Percentiles rank a stretch among this genome's conserved stretches.
These are phyloP conservation scores for Metschnikowia peoriensis DNA, from an alignment of 805 yeast genomes.

Conservation along the genomic window DNA sequence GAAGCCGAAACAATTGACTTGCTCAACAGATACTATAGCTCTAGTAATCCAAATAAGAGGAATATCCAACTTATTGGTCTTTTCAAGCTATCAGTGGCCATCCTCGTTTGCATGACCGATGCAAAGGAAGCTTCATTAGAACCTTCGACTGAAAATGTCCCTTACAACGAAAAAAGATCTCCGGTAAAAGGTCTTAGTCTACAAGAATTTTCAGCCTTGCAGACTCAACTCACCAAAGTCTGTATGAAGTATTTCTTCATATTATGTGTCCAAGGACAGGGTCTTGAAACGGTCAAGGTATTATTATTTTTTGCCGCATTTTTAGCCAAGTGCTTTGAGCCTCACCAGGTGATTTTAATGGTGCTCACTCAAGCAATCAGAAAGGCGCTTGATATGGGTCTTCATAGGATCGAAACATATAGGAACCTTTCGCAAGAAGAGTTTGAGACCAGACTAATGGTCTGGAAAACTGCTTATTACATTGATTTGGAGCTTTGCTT, in stretches of 20 bases:
- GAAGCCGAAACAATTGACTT: neutral
- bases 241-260: conserved; percentile 10
- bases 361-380: conserved; percentile 47
- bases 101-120: conserved; percentile 11
- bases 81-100: conserved; percentile 8
- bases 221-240: conserved; percentile 3
- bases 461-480: conserved; percentile 51
- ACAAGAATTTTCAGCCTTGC: neutral
- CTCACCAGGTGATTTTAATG: conserved; percentile 29
- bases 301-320: conserved; percentile 7
- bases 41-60: neutral
- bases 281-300: conserved; percentile 11
- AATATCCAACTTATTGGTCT: conserved; percentile 4
- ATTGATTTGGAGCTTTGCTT: conserved; percentile 45
- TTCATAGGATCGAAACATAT: conserved; percentile 50
- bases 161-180: neutral
- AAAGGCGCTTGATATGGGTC: conserved; percentile 55
- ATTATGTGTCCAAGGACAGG: conserved; percentile 8
- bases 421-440: conserved; percentile 35
- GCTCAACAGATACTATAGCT: conserved; percentile 10
- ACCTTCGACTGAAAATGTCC: neutral
- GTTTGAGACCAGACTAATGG: conserved; percentile 29
- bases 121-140: conserved; percentile 3
- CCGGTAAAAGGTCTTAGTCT: neutral
- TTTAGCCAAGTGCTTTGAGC: conserved; percentile 8